These are phyloP conservation scores for Parietaria judaica DNA, from an alignment of 306 rosid species.

Conservation along the genomic window DNA sequence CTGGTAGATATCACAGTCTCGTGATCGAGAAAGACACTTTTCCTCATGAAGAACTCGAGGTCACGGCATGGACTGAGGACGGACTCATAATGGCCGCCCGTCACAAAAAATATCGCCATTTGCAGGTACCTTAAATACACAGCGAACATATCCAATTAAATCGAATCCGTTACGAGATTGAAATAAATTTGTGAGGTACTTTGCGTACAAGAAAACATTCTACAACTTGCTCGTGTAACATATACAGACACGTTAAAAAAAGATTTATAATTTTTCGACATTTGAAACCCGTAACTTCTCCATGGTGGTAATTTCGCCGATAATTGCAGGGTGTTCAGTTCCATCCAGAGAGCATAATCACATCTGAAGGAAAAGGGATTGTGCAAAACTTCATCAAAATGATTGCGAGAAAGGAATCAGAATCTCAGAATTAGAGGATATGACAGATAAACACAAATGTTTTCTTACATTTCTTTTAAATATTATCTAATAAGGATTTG, in stretches of 20 bases:
- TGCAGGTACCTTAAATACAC: slow-evolving; percentile 39
- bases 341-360: slow-evolving; percentile 94
- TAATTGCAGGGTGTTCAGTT: slow-evolving; percentile 87
- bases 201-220: background rate
- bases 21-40: slow-evolving; percentile 82
- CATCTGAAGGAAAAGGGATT: slow-evolving; percentile 59
- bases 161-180: background rate
- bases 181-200: background rate
- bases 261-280: too few relatives aligned
- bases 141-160: background rate
- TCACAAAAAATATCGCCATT: slow-evolving; percentile 65
- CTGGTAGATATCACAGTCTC: slow-evolving; percentile 94
- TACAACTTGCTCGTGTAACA: background rate
- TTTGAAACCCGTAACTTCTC: too few relatives aligned
- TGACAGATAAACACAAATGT: background rate
- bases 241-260: background rate
- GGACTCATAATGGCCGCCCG: slow-evolving; percentile 96
- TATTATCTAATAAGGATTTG: too few relatives aligned
- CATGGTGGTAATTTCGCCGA: too few relatives aligned
- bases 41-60: slow-evolving; percentile 74
- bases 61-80: slow-evolving; percentile 93
- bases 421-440: slow-evolving; percentile 13
- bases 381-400: slow-evolving; percentile 58
- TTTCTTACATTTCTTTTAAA: background rate
- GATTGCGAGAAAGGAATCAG: slow-evolving; percentile 53